Percentiles rank a stretch among this genome's conserved stretches.
Conservation (phyloP, 1,284 basidiomycete species). For the Marasmius tenuissimus region DNA sequence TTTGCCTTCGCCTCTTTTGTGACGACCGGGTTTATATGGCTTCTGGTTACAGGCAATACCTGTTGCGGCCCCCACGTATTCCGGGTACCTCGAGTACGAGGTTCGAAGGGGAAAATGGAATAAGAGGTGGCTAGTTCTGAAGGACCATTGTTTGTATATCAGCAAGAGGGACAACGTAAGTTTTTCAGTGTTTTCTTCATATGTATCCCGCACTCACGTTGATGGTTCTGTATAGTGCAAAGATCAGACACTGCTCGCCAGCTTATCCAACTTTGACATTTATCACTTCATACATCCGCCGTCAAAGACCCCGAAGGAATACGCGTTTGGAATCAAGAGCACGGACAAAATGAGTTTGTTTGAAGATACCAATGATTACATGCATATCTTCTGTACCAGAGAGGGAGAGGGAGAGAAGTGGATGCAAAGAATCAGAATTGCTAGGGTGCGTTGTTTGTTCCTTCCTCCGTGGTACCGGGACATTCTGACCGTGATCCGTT, state of each 20-base stretch:
- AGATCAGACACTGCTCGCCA: slow-evolving; percentile 79
- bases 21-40: too few species aligned
- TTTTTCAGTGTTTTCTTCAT: slow-evolving; percentile 9
- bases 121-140: slow-evolving; percentile 83
- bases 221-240: slow-evolving; percentile 57
- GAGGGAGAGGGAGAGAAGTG: slow-evolving; percentile 66
- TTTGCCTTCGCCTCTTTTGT: background rate
- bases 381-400: slow-evolving; percentile 78
- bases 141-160: slow-evolving; percentile 81
- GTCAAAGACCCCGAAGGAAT: slow-evolving; percentile 76
- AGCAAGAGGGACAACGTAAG: slow-evolving; percentile 84
- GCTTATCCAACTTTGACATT: slow-evolving; percentile 82
- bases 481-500: background rate
- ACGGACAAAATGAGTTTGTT: slow-evolving; percentile 84
- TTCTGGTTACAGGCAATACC: slow-evolving; percentile 57
- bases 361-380: slow-evolving; percentile 82
- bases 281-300: slow-evolving; percentile 69
- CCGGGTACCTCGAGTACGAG: slow-evolving; percentile 83
- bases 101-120: slow-evolving; percentile 89
- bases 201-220: background rate
- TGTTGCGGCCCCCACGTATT: slow-evolving; percentile 63
- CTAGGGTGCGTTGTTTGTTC: slow-evolving; percentile 54
- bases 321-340: slow-evolving; percentile 83
- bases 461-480: slow-evolving; percentile 10
- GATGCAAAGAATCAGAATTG: slow-evolving; percentile 75